A percentile compares a stretch with the other conserved stretches of the same genome.
These are phyloP conservation scores for Theileria equi DNA, from an alignment of 169 alveolate genomes.

Conservation along the genomic window DNA sequence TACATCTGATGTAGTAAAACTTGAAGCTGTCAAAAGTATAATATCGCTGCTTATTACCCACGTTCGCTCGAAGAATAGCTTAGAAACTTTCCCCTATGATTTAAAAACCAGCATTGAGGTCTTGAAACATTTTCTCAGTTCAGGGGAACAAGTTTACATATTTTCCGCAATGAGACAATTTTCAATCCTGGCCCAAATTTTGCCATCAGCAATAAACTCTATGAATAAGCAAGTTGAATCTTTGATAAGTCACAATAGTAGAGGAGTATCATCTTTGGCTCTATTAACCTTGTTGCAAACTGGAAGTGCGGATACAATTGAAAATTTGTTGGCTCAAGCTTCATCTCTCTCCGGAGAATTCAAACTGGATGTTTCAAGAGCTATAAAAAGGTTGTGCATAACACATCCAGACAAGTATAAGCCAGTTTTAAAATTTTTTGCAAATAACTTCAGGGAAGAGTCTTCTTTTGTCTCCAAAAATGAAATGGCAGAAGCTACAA, in stretches of 20 bases:
- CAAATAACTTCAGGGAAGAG: constrained; percentile 89
- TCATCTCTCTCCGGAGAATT: constrained; percentile 78
- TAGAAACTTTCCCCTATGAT: constrained; percentile 34
- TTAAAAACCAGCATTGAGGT: constrained; percentile 2
- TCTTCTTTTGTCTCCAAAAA: constrained; percentile 85
- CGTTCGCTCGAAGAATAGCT: background rate
- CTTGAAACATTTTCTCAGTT: constrained; percentile 26
- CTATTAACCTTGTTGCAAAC: constrained; percentile 92
- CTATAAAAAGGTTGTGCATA: constrained; percentile 88
- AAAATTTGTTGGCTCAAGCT: constrained; percentile 86
- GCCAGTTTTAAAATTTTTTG: constrained; percentile 84
- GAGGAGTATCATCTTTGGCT: constrained; percentile 91
- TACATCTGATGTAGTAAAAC: constrained; percentile 11
- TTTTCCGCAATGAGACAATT: constrained; percentile 66
- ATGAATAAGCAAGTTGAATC: constrained; percentile 85
- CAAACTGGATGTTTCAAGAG: constrained; percentile 88
- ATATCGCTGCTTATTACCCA: constrained; percentile 25
- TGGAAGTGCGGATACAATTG: constrained; percentile 91
- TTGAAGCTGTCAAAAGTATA: constrained; percentile 57
- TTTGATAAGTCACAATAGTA: constrained; percentile 86
- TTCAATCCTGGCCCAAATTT: constrained; percentile 57
- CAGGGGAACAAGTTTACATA: constrained; percentile 24
- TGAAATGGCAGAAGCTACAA: constrained; percentile 89
- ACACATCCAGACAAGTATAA: constrained; percentile 90
- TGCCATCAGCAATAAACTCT: constrained; percentile 57